These are phyloP conservation scores for Candida maesae DNA, from an alignment of 805 yeast genomes.

Conservation along the genomic window DNA sequence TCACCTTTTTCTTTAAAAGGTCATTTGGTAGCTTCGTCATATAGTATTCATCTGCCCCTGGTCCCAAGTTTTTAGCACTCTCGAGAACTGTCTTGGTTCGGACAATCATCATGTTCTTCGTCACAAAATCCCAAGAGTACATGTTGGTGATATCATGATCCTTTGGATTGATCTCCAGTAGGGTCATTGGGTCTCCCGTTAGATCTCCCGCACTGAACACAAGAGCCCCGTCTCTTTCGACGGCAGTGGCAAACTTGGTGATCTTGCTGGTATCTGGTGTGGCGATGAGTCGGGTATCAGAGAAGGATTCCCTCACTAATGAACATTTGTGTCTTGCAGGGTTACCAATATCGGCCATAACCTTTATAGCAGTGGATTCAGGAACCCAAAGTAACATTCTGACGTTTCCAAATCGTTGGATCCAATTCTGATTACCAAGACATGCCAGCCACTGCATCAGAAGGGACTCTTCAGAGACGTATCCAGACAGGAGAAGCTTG, in stretches of 20 bases:
- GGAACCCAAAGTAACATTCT: constrained; percentile 69
- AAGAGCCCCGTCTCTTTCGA: constrained; percentile 18
- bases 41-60: constrained; percentile 69
- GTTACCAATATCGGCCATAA: constrained; percentile 53
- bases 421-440: constrained; percentile 67
- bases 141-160: constrained; percentile 38
- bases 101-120: constrained; percentile 54
- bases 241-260: constrained; percentile 4
- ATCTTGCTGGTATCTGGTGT: constrained; percentile 28
- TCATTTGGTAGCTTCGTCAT: constrained; percentile 31
- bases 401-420: constrained; percentile 68
- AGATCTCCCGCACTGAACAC: constrained; percentile 28
- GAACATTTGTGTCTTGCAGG: constrained; percentile 57
- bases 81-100: constrained; percentile 42
- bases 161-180: constrained; percentile 55
- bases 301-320: constrained; percentile 58
- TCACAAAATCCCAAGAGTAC: constrained; percentile 64
- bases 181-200: constrained; percentile 30
- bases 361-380: constrained; percentile 55
- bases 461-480: constrained; percentile 62
- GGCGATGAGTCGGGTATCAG: constrained; percentile 58
- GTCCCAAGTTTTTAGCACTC: constrained; percentile 58
- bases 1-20: constrained; percentile 42
- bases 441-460: constrained; percentile 74
- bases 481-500: constrained; percentile 54